Conservation (phyloP, 2,329 filamentous ascomycete species). For the Pseudopyricularia javanii region DNA sequence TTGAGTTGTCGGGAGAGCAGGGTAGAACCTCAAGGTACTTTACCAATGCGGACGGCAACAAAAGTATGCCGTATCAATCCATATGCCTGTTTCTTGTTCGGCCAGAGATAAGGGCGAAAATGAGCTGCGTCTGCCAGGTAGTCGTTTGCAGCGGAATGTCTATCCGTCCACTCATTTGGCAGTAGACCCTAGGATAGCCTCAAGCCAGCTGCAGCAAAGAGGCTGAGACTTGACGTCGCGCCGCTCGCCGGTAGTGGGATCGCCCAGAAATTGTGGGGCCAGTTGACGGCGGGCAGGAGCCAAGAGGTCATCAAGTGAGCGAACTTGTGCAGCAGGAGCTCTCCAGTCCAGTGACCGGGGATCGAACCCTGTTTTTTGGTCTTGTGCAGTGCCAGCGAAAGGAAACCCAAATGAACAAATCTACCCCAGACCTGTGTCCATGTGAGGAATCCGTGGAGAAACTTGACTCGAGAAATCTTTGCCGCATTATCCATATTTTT, state of each 20-base stretch:
- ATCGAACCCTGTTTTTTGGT: background rate
- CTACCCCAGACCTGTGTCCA: slow-evolving; percentile 1
- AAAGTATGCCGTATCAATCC: no score
- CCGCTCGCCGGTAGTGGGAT: background rate
- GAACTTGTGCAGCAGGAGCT: background rate
- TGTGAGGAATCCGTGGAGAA: background rate
- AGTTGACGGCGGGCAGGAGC: background rate
- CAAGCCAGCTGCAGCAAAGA: background rate
- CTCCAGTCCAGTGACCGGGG: background rate
- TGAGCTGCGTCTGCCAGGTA: no score
- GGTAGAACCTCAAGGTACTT: no score
- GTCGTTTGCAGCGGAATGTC: background rate
- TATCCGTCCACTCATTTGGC: background rate
- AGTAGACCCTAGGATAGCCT: background rate
- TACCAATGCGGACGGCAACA: no score
- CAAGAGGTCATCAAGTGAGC: background rate
- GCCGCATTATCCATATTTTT: slow-evolving; percentile 1
- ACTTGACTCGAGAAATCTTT: background rate
- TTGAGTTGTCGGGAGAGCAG: background rate
- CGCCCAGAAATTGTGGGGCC: background rate
- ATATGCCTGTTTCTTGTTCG: no score
- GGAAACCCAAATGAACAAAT: background rate
- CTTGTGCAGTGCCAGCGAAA: background rate
- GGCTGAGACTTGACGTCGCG: background rate
- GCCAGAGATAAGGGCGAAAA: no score